Base-by-base conservation (phyloP, 352 stramenopile species). In the Phytopythium mirpurense region DNA sequence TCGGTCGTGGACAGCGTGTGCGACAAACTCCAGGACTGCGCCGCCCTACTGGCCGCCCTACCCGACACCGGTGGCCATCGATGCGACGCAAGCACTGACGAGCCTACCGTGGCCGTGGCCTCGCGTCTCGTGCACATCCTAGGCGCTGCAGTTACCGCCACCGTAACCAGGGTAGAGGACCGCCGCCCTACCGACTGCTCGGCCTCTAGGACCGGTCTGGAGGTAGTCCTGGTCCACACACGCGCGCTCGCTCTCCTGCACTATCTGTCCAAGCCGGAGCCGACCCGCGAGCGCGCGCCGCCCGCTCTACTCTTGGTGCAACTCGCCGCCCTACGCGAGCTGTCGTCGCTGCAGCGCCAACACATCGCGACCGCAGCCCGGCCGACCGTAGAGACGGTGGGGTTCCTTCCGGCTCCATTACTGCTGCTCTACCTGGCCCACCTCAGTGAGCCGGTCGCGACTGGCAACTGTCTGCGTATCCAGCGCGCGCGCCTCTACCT, bases 21-120 rank as follows among this genome's bases (percentile, higher is more conserved):
- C 23, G 57, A 72, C 38, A 72, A 63, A 31, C 48, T 64, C 0
- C 15, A 45, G 46, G 54, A 69, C 61, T 64, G 57, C 57, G 51
- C 51, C 55, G 40, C 49, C 37, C 57, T 51, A 62, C 49, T 69
- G 31, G 51, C 34, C 44, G 37, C 42, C 23, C 42, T 48, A 51
- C 29, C 32, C 40, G 35, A 19, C 18, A 24, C 31, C 63, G 55
- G 46, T 54, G 34, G 12, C 18, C 10, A 36, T 2, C 31, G 31
- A 36, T 12, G 31, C 9, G 2, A 36, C 15, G n/a, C 10, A 36
- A 36, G 31, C 31, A 14, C 14, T 5, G 23, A 31, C 7, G 21
- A 47, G 21, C 26, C 21, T 3, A 47, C 26, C 15, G 43, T 21
- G 18, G 26, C 16, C 2, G 26, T 68, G 56, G 44, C 37, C 45